Evolutionary conservation across 768 basidiomycete species (phyloP).

Genomic region (Trametes sanguinea): DNA sequence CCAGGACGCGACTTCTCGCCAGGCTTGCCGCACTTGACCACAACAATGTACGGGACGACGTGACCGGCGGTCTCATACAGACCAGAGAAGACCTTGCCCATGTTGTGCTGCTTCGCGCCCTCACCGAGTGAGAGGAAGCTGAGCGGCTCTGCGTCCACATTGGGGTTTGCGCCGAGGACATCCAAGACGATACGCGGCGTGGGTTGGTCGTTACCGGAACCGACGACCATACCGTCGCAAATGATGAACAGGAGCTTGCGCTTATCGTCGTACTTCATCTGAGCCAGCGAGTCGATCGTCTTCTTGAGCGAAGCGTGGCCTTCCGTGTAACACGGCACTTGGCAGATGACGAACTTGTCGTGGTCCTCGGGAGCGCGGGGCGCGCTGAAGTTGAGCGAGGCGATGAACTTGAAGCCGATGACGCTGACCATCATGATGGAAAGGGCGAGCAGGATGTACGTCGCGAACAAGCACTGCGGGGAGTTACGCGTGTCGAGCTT

Average conservation of each 20-base stretch:
- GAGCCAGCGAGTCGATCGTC: slow-evolving; percentile 93
- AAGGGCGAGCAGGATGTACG: slow-evolving; percentile 86
- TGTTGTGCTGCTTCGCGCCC: slow-evolving; percentile 94
- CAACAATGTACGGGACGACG: slow-evolving; percentile 91
- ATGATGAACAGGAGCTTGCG: slow-evolving; percentile 91
- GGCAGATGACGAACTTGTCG: slow-evolving; percentile 97
- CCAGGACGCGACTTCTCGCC: slow-evolving; percentile 91
- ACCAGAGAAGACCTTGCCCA: slow-evolving; percentile 97
- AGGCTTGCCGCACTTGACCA: slow-evolving; percentile 95
- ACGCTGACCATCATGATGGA: slow-evolving; percentile 92
- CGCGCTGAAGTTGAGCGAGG: slow-evolving; percentile 81
- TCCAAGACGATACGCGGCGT: slow-evolving; percentile 96
- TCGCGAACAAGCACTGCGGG: slow-evolving; percentile 88
- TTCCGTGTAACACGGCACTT: slow-evolving; percentile 98
- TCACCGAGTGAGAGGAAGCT: slow-evolving; percentile 94
- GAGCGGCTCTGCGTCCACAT: slow-evolving; percentile 91
- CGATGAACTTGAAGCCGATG: slow-evolving; percentile 95
- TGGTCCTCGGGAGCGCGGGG: slow-evolving; percentile 88
- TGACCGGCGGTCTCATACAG: slow-evolving; percentile 93
- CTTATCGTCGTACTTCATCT: slow-evolving; percentile 97
- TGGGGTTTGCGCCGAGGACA: slow-evolving; percentile 92
- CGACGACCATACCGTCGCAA: slow-evolving; percentile 98
- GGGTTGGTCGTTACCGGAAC: slow-evolving; percentile 93
- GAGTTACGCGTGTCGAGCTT: slow-evolving; percentile 92
- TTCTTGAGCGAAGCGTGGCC: slow-evolving; percentile 80